Percentiles rank a stretch among this genome's conserved stretches.
Conservation (phyloP, 257 asterid genomes). For the Plantago ovata region DNA sequence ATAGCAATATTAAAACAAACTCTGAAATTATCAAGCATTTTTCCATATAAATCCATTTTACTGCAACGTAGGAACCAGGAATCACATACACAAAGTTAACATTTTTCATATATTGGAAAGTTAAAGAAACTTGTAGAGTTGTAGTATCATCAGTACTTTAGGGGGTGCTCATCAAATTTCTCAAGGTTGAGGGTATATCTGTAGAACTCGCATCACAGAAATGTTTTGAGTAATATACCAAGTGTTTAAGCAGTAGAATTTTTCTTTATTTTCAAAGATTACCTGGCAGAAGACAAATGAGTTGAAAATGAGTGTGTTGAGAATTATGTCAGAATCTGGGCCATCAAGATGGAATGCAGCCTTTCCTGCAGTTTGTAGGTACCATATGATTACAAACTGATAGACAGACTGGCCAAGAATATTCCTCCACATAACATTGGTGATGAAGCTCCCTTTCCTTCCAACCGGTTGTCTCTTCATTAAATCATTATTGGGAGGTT, state of each 20-base stretch:
- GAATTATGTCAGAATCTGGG: constrained; percentile 59
- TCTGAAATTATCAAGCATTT: too few relatives aligned
- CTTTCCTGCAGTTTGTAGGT: constrained; percentile 80
- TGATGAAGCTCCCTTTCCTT: constrained; percentile 87
- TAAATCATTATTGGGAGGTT: constrained; percentile 80
- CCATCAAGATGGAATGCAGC: constrained; percentile 57
- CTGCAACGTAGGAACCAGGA: too few relatives aligned
- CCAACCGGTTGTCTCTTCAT: constrained; percentile 87
- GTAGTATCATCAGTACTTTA: neutral
- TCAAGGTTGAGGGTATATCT: neutral
- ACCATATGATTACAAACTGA: constrained; percentile 84
- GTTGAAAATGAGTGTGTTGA: constrained; percentile 85
- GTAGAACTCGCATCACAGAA: too few relatives aligned
- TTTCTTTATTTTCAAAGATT: constrained; percentile 8
- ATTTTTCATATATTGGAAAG: neutral
- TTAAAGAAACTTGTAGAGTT: neutral
- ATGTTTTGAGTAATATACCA: neutral
- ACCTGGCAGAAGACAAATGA: constrained; percentile 95
- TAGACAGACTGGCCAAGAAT: constrained; percentile 84
- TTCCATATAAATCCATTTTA: too few relatives aligned
- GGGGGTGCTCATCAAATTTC: neutral
- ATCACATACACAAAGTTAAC: too few relatives aligned
- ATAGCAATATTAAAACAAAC: too few relatives aligned
- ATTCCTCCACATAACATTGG: constrained; percentile 94
- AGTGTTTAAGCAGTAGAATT: neutral